These are phyloP conservation scores for Colletotrichum sublineola DNA, from an alignment of 2,329 filamentous ascomycete species.

Conservation along the genomic window DNA sequence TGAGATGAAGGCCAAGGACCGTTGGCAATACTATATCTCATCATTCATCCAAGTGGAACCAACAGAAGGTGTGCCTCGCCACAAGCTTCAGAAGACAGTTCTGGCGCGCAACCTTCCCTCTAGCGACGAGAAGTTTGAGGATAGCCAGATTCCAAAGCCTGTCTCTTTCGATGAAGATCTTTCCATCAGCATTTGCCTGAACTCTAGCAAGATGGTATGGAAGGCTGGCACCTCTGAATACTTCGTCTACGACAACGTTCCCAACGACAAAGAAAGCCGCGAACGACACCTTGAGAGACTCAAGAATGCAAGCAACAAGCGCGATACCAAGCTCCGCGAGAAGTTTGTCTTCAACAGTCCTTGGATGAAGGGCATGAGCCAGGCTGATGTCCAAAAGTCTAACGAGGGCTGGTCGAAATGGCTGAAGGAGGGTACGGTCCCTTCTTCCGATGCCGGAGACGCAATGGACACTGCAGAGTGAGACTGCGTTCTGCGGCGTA, in stretches of 20 bases:
- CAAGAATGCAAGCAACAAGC: conserved; percentile 70
- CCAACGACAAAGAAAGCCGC: conserved; percentile 76
- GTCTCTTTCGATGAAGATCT: conserved; percentile 76
- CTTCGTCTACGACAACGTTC: conserved; percentile 77
- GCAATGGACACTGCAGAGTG: conserved; percentile 45
- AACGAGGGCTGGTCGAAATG: conserved; percentile 74
- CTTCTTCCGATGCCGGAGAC: conserved; percentile 50
- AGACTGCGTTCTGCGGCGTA: neutral
- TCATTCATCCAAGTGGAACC: conserved; percentile 90
- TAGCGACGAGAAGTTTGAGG: conserved; percentile 72
- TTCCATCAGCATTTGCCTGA: conserved; percentile 80
- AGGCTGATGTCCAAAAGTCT: conserved; percentile 80
- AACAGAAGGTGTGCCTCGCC: conserved; percentile 81
- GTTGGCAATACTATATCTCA: conserved; percentile 96
- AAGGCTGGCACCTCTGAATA: conserved; percentile 78
- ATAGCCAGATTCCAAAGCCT: conserved; percentile 71
- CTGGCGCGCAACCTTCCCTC: conserved; percentile 78
- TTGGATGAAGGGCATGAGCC: conserved; percentile 83
- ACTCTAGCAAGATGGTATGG: conserved; percentile 85
- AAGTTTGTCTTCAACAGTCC: conserved; percentile 86
- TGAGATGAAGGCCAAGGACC: conserved; percentile 84
- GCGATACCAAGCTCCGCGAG: conserved; percentile 78
- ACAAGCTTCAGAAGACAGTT: conserved; percentile 76
- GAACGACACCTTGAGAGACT: conserved; percentile 61
- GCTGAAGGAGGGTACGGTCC: conserved; percentile 63